Evolutionary conservation across 2,329 filamentous ascomycete species (phyloP).

Genomic region (Fusarium subtropicale): DNA sequence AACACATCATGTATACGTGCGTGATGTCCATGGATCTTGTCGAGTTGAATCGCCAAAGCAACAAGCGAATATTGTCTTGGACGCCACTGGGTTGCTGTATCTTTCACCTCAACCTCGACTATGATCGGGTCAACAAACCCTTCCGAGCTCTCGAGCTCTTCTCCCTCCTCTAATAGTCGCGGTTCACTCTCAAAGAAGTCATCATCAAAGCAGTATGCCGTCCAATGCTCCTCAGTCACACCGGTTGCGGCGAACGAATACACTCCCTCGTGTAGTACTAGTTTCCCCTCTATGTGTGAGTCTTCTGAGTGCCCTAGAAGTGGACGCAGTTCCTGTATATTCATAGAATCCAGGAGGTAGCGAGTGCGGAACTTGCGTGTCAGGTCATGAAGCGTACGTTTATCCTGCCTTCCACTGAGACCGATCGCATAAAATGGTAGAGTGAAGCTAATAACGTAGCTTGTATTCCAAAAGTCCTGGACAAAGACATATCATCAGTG

Average conservation of each 20-base stretch:
- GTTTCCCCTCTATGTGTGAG: not conserved
- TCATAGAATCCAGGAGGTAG: not conserved
- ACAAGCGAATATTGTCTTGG: conserved; percentile 24
- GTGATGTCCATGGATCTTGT: not conserved
- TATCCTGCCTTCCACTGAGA: not conserved
- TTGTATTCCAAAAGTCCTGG: not conserved
- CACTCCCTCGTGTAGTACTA: not conserved
- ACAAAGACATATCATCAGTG: not conserved
- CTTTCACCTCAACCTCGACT: not conserved
- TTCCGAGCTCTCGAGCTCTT: not conserved
- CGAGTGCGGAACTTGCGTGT: not conserved
- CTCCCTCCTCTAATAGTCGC: not conserved
- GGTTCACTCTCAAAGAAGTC: not conserved
- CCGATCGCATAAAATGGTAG: conserved; percentile 1
- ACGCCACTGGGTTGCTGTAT: not conserved
- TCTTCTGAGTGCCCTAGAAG: not conserved
- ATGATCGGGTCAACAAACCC: conserved; percentile 17
- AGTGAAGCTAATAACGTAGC: not conserved
- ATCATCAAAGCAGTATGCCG: not conserved
- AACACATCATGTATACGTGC: not conserved
- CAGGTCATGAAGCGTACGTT: not conserved
- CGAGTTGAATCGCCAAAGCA: not conserved
- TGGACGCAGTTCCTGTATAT: not conserved
- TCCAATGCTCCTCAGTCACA: not conserved
- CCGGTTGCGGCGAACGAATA: not conserved